Evolutionary conservation across 2,329 filamentous ascomycete genomes (phyloP).

Genomic region (Cucurbitaria berberidis): DNA sequence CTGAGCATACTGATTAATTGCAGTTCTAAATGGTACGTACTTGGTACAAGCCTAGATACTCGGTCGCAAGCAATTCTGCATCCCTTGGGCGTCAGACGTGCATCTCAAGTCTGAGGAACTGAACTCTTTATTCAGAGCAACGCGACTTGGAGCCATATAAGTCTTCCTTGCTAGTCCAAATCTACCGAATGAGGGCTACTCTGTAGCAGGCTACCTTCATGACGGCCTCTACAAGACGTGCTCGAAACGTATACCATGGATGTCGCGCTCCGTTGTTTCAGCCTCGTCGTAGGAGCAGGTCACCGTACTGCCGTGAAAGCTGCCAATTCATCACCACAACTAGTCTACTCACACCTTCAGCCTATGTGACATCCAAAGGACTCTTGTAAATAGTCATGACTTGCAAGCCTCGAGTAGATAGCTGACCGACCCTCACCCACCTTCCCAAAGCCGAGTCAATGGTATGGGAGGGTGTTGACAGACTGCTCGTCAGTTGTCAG

Average conservation of each 20-base stretch:
- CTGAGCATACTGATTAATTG: neutral
- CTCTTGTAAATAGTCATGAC: neutral
- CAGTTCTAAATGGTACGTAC: no score
- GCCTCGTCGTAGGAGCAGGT: neutral
- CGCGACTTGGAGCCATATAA: neutral
- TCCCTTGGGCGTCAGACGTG: neutral
- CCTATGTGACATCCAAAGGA: neutral
- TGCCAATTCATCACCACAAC: neutral
- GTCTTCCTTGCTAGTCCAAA: neutral
- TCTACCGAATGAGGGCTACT: no score
- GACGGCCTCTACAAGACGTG: neutral
- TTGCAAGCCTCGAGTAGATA: neutral
- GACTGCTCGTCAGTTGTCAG: conserved; percentile 13
- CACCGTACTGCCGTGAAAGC: no score
- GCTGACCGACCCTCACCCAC: conserved; percentile 13
- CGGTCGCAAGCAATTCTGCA: neutral
- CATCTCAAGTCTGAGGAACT: neutral
- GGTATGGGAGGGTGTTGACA: conserved; percentile 27
- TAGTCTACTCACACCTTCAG: neutral
- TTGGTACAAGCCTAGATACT: neutral
- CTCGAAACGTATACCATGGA: neutral
- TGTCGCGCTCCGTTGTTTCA: neutral
- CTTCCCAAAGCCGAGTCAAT: conserved; percentile 27
- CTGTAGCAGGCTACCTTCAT: neutral
- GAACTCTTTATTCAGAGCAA: neutral